These are phyloP conservation scores for Scheffersomyces segobiensis DNA, from an alignment of 1,139 yeast species.

Conservation along the genomic window DNA sequence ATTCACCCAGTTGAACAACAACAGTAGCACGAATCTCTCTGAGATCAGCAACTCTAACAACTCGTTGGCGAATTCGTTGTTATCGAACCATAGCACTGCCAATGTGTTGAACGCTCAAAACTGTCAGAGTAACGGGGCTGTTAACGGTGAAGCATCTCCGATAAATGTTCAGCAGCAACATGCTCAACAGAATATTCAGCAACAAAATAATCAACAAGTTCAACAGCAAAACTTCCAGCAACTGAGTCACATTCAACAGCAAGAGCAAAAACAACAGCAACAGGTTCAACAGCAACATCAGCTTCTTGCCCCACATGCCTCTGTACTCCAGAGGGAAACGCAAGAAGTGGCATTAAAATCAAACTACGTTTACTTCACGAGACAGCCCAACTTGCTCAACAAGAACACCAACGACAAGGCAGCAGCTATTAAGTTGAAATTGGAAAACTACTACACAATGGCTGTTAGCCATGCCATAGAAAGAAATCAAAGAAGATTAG, in stretches of 20 bases:
- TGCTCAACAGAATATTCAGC: slow-evolving; percentile 4
- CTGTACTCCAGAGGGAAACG: slow-evolving; percentile 3
- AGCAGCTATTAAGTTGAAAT: slow-evolving; percentile 65
- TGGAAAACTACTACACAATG: slow-evolving; percentile 75
- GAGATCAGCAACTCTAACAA: slow-evolving; percentile 31
- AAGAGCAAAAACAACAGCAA: slow-evolving; percentile 14
- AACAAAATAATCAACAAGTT: not conserved
- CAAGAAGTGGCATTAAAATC: slow-evolving; percentile 11
- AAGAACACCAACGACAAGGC: slow-evolving; percentile 73
- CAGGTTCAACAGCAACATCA: slow-evolving; percentile 14
- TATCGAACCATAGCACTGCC: slow-evolving; percentile 22
- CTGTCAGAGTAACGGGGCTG: not conserved
- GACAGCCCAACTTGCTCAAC: slow-evolving; percentile 78
- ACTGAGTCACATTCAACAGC: slow-evolving; percentile 6
- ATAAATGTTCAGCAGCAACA: slow-evolving; percentile 7
- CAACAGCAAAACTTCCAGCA: not conserved
- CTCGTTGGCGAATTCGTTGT: slow-evolving; percentile 25
- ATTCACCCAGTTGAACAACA: slow-evolving; percentile 47
- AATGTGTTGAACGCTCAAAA: slow-evolving; percentile 7
- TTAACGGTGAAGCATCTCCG: not conserved
- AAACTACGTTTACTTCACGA: slow-evolving; percentile 71
- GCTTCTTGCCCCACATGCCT: slow-evolving; percentile 4
- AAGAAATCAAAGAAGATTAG: slow-evolving; percentile 74
- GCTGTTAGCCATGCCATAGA: slow-evolving; percentile 80
- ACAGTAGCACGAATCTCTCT: slow-evolving; percentile 41